Evolutionary conservation across 2,329 filamentous ascomycete species (phyloP).

Genomic region (Eutypa lata): DNA sequence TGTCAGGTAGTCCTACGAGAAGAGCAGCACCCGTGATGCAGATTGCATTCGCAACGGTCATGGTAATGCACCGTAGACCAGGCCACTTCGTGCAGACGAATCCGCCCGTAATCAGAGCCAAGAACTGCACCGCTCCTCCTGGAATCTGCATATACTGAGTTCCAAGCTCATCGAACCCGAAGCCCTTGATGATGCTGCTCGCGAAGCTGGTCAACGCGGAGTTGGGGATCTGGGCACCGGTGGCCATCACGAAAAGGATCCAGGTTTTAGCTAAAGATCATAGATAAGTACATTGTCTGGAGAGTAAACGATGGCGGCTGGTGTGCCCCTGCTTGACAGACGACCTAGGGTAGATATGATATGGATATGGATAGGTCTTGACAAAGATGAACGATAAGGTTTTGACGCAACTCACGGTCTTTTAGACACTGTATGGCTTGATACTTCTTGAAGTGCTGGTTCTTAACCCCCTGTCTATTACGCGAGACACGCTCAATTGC

Average conservation of each 20-base stretch:
- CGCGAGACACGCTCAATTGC: constrained; percentile 49
- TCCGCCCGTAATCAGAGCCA: constrained; percentile 48
- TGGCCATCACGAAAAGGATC: constrained; percentile 52
- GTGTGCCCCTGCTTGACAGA: too few species aligned
- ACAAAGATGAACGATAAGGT: neutral
- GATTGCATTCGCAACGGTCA: constrained; percentile 53
- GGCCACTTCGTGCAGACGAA: constrained; percentile 51
- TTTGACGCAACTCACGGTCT: constrained; percentile 32
- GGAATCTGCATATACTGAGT: constrained; percentile 60
- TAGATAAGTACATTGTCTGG: neutral
- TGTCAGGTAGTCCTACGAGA: constrained; percentile 47
- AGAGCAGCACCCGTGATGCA: constrained; percentile 52
- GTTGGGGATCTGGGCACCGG: constrained; percentile 54
- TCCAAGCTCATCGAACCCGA: constrained; percentile 42
- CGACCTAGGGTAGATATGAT: too few species aligned
- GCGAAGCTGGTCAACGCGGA: constrained; percentile 49
- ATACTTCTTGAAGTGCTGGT: constrained; percentile 43
- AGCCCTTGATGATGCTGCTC: constrained; percentile 22
- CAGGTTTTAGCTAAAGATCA: constrained; percentile 42
- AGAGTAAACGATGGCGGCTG: too few species aligned
- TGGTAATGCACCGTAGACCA: constrained; percentile 49
- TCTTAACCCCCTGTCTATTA: constrained; percentile 54
- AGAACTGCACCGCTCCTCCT: constrained; percentile 54
- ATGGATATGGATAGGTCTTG: too few species aligned
- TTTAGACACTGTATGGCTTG: constrained; percentile 43